phyloP scores from a whole-genome alignment of 495 filamentous ascomycete species.

The Rhypophila decipiens region DNA sequence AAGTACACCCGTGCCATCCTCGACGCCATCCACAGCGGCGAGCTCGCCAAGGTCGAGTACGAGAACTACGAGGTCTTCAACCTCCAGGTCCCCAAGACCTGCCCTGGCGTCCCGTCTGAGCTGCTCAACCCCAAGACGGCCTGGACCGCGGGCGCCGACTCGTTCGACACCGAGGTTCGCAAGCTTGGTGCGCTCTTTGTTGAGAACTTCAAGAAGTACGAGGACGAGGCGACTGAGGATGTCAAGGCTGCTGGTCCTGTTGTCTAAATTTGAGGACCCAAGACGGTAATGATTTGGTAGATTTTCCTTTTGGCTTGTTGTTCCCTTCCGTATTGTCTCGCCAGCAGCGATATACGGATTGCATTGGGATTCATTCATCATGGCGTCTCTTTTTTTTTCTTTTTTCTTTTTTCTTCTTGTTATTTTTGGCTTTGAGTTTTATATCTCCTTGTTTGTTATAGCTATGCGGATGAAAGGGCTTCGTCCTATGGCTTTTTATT shows the following conservation, averaged over 20 bases:
- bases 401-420: not conserved
- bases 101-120: slow-evolving; percentile 79
- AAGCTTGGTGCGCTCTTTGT: slow-evolving; percentile 84
- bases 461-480: not conserved
- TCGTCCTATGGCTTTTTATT: not conserved
- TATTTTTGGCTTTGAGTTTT: too few relatives aligned
- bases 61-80: slow-evolving; percentile 97
- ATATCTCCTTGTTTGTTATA: too few relatives aligned
- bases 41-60: slow-evolving; percentile 85
- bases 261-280: slow-evolving; percentile 27
- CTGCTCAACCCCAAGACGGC: slow-evolving; percentile 89
- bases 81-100: slow-evolving; percentile 81
- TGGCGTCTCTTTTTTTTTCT: not conserved
- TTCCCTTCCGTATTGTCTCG: not conserved
- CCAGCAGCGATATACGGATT: too few relatives aligned
- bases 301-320: not conserved
- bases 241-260: slow-evolving; percentile 64
- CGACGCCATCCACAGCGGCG: slow-evolving; percentile 93
- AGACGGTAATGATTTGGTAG: not conserved
- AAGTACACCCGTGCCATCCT: slow-evolving; percentile 99
- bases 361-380: not conserved
- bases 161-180: slow-evolving; percentile 79
- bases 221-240: slow-evolving; percentile 76
- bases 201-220: slow-evolving; percentile 97
- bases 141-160: slow-evolving; percentile 72